Conservation (phyloP, 345 rosid species). For the Acer campestre region DNA sequence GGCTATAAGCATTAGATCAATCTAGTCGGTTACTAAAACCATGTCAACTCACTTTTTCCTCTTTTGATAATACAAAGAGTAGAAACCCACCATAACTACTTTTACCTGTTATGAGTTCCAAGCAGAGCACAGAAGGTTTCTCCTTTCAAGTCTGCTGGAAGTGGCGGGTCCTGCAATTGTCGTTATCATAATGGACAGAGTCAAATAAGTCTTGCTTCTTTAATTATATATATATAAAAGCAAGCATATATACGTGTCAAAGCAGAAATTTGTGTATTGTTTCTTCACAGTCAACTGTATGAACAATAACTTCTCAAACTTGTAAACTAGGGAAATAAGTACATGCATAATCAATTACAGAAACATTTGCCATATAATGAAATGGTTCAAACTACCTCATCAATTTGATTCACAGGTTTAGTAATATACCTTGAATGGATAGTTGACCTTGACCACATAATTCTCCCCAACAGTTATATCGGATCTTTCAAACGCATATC, state of each 20-base stretch:
- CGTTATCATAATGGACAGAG: constrained; percentile 8
- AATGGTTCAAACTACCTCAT: background rate
- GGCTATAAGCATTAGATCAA: background rate
- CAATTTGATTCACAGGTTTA: constrained; percentile 13
- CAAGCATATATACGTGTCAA: background rate
- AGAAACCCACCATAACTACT: constrained; percentile 10
- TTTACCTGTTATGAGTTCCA: constrained; percentile 87
- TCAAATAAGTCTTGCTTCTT: background rate
- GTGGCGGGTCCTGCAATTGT: constrained; percentile 73
- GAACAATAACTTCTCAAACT: constrained; percentile 8
- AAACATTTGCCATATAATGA: background rate
- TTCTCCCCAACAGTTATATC: constrained; percentile 85
- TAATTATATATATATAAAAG: background rate
- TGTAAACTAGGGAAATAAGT: background rate
- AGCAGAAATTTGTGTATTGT: background rate
- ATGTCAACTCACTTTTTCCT: constrained; percentile 5
- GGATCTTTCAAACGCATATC: constrained; percentile 77
- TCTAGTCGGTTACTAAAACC: constrained; percentile 13
- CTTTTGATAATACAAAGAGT: background rate
- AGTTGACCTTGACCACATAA: constrained; percentile 82
- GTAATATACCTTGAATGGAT: constrained; percentile 80
- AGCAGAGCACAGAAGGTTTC: constrained; percentile 76
- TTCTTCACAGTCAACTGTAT: constrained; percentile 7
- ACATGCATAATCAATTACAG: constrained; percentile 1
- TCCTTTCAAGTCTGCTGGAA: constrained; percentile 86